Percentiles rank a stretch among this genome's conserved stretches.
These are phyloP conservation scores for Coemansia sp. DNA, from an alignment of 371 early-diverging fungal species.

Conservation along the genomic window DNA sequence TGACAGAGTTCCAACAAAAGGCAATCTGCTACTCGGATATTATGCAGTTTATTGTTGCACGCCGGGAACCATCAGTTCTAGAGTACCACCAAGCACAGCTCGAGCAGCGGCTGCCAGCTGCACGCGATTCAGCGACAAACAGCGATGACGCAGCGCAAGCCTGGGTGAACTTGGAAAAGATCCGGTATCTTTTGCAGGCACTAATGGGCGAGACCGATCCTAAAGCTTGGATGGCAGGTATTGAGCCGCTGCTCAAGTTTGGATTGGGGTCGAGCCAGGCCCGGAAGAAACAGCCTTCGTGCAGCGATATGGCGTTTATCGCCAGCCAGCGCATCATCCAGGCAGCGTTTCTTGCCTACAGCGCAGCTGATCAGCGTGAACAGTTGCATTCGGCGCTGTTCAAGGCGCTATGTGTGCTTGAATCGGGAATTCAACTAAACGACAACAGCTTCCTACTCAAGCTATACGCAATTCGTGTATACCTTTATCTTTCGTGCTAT, in stretches of 20 bases:
- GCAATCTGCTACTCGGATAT: conserved; percentile 49
- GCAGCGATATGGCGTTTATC: conserved; percentile 44
- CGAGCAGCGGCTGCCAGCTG: conserved; percentile 4
- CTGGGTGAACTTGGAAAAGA: conserved; percentile 37
- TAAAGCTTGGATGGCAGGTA: conserved; percentile 8
- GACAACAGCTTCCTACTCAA: conserved; percentile 80
- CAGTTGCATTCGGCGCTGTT: conserved; percentile 46
- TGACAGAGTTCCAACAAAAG: conserved; percentile 34
- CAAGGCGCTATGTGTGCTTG: conserved; percentile 69
- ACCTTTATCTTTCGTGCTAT: conserved; percentile 65
- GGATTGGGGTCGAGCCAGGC: conserved; percentile 34
- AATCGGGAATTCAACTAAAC: conserved; percentile 71
- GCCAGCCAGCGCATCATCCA: conserved; percentile 39
- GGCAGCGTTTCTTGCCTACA: conserved; percentile 21
- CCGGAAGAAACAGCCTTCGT: conserved; percentile 17
- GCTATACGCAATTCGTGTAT: conserved; percentile 77
- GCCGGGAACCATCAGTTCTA: conserved; percentile 59
- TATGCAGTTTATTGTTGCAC: conserved; percentile 48
- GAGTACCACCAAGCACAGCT: conserved; percentile 18
- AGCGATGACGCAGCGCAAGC: conserved; percentile 27
- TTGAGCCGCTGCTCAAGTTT: conserved; percentile 21
- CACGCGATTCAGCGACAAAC: conserved; percentile 8
- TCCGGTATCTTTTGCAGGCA: conserved; percentile 37
- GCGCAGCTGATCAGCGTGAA: conserved; percentile 6
- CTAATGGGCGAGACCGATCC: conserved; percentile 21